Conservation (phyloP, 2,329 filamentous ascomycete species). For the Neocatenulostroma microsporum region DNA sequence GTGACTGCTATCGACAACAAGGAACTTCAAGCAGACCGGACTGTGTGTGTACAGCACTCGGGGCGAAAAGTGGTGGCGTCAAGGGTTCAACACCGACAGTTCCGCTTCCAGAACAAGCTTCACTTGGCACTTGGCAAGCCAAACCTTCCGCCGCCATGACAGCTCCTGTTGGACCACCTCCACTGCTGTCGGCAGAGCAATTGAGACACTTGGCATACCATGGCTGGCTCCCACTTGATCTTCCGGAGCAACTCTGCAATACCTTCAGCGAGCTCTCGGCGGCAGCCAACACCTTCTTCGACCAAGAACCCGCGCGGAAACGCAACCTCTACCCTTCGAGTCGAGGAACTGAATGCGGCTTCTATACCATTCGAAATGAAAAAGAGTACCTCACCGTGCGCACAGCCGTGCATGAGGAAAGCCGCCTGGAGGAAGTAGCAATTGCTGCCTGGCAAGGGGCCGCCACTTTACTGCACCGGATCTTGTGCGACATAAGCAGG, state of each 20-base stretch:
- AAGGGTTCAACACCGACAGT: too few species aligned
- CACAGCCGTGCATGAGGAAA: constrained; percentile 7
- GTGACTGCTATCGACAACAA: too few species aligned
- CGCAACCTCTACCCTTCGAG: constrained; percentile 15
- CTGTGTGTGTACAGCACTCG: too few species aligned
- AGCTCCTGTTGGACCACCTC: constrained; percentile 17
- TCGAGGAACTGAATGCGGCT: constrained; percentile 23
- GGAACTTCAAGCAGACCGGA: too few species aligned
- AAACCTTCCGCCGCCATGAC: too few species aligned
- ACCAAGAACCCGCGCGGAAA: constrained; percentile 6
- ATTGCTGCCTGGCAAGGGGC: constrained; percentile 17
- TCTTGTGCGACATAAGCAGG: constrained; percentile 21
- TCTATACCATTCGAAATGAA: constrained; percentile 19
- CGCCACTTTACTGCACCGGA: constrained; percentile 17
- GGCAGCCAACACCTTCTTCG: constrained; percentile 7
- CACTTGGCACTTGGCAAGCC: too few species aligned
- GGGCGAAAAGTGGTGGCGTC: too few species aligned
- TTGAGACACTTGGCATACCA: constrained; percentile 8
- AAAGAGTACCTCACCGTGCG: constrained; percentile 26
- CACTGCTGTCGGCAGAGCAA: constrained; percentile 7
- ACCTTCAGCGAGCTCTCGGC: constrained; percentile 4
- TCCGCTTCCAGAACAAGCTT: too few species aligned
- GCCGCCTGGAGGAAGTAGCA: constrained; percentile 6
- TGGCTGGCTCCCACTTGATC: constrained; percentile 10
- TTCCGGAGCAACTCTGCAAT: constrained; percentile 5